Base-by-base conservation (phyloP, 176 grass and related monocot species). In the bread wheat (Triticum aestivum) region DNA sequence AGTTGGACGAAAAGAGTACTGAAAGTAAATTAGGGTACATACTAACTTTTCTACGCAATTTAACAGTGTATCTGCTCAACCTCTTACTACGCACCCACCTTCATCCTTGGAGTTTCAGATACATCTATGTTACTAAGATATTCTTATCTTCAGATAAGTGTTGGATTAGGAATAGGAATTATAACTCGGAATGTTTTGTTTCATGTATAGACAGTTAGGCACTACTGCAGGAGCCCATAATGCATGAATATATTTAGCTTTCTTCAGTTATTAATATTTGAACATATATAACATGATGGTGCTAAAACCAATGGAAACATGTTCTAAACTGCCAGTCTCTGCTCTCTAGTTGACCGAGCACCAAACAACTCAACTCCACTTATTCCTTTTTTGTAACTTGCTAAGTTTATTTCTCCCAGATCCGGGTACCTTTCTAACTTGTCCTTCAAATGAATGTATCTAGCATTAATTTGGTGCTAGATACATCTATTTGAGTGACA, bases 61-160 rank as follows among this genome's bases (percentile, higher is more conserved):
- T 84, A 66, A 84, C 15, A 45, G 38, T 3, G 2, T 37, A 85
- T 68, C 44, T 67, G 33, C 47, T 85, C 30, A 63, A 51, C 10
- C 9, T 32, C 30, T 52, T 66, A 26, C 3, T 64, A 49, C 10
- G 37, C 15, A 54, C 11, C 18, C 6, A 61, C 45, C 77, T 68
- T 42, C 8, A 12, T 21, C 8, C 14, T 82, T 71, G 29, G 64
- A 71, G n/a, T 72, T 83, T 54, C 42, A 79, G n/a, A 73, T 86
- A 12, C 9, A 65, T 65, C 9, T 63, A 30, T 77, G 44, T 5
- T 82, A 41, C 29, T 45, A 37, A 51, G 5, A 21, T 35, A 76
- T 56, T 34, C 29, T 45, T 76, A 30, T 76, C 20, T 77, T 66
- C 35, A 11, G 18, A 65, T 24, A 45, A 45, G 54, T 58, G 54